These are phyloP conservation scores for Aspergillus nidulans DNA, from an alignment of 495 filamentous ascomycete species.

Conservation along the genomic window DNA sequence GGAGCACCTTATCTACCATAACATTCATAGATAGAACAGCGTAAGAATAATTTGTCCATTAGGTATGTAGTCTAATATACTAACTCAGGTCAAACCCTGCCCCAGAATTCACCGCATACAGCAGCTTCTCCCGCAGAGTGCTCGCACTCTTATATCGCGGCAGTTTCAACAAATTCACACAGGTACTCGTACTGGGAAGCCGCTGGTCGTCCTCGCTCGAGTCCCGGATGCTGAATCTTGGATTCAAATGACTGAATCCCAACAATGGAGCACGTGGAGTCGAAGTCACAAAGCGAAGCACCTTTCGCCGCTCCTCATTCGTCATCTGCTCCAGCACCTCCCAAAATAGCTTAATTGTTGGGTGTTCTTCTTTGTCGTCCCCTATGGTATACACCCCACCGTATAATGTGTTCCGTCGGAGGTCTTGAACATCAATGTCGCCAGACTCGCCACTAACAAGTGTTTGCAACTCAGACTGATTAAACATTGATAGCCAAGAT, in stretches of 20 bases:
- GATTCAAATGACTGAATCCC: slow-evolving; percentile 82
- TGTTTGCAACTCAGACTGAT: slow-evolving; percentile 88
- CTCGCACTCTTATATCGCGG: slow-evolving; percentile 68
- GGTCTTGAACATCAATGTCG: slow-evolving; percentile 81
- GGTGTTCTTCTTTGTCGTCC: slow-evolving; percentile 81
- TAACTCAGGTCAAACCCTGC: slow-evolving; percentile 94
- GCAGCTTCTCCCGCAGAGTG: slow-evolving; percentile 67
- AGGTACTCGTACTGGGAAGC: slow-evolving; percentile 92
- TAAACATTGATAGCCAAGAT: slow-evolving; percentile 96
- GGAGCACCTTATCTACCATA: not conserved
- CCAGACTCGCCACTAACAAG: slow-evolving; percentile 81
- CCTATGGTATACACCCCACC: slow-evolving; percentile 84
- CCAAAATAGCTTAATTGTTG: slow-evolving; percentile 86
- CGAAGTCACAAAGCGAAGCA: slow-evolving; percentile 93
- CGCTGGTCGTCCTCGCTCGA: slow-evolving; percentile 72
- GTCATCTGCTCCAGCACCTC: slow-evolving; percentile 71
- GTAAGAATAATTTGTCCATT: not conserved
- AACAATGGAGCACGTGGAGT: slow-evolving; percentile 89
- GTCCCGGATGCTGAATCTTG: slow-evolving; percentile 86
- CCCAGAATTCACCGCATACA: slow-evolving; percentile 88
- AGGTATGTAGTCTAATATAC: not conserved
- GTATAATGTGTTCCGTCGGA: slow-evolving; percentile 82
- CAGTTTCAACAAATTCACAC: slow-evolving; percentile 92
- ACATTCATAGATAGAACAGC: not conserved
- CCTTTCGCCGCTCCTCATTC: slow-evolving; percentile 73